A percentile compares a stretch with the other conserved stretches of the same genome.
phyloP scores from a whole-genome alignment of 176 grass and related monocot genomes.

The Aegilops tauschii region DNA sequence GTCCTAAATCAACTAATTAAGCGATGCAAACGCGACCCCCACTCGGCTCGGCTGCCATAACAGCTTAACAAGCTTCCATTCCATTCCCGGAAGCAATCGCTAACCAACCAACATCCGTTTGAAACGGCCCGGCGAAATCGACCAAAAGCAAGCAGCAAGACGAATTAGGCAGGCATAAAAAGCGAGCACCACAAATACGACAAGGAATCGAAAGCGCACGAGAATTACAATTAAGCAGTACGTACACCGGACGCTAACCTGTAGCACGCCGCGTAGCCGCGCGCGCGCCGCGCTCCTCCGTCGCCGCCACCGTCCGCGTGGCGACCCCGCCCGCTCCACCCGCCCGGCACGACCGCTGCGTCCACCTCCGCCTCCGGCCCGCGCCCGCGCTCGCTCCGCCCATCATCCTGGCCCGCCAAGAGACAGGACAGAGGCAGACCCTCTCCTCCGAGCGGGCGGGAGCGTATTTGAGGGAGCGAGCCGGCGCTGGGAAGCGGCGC shows the following conservation, averaged over 20 bases:
- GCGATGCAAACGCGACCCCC: neutral
- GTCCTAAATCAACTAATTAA: neutral
- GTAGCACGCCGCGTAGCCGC: neutral
- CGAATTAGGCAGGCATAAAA: neutral
- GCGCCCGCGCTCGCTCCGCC: slow-evolving; percentile 5
- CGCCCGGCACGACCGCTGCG: slow-evolving; percentile 31
- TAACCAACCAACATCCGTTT: neutral
- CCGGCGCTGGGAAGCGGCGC: neutral
- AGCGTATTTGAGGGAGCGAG: slow-evolving; percentile 19
- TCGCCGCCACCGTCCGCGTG: neutral
- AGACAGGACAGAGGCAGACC: neutral
- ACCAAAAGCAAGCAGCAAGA: neutral
- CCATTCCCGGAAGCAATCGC: neutral
- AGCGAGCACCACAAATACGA: neutral
- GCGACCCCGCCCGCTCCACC: neutral
- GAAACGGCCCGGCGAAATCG: slow-evolving; percentile 1
- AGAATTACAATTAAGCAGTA: neutral
- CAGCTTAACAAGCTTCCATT: neutral
- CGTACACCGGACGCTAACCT: slow-evolving; percentile 8
- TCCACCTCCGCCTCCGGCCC: slow-evolving; percentile 32
- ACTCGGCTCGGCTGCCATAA: neutral
- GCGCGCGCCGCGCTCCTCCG: neutral
- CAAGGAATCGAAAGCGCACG: neutral
- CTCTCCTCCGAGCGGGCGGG: too few relatives aligned
- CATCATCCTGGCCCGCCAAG: slow-evolving; percentile 32